phyloP scores from a whole-genome alignment of 2,329 filamentous ascomycete genomes.

The Xylariaceae sp. region DNA sequence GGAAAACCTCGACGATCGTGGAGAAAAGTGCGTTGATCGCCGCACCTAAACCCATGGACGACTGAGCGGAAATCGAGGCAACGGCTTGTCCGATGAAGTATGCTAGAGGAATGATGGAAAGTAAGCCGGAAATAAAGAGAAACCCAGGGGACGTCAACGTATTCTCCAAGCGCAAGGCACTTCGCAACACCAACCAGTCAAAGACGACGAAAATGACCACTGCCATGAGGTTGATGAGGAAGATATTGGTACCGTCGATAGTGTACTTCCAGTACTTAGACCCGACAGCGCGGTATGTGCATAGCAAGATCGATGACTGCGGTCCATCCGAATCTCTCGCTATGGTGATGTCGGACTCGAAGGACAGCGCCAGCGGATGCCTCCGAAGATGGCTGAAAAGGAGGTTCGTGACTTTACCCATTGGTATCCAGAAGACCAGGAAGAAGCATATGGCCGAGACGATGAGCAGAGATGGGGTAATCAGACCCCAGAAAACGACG shows the following conservation, averaged over 20 bases:
- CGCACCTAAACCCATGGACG: constrained; percentile 94
- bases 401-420: constrained; percentile 91
- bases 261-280: constrained; percentile 99
- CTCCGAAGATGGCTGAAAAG: constrained; percentile 87
- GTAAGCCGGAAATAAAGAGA: constrained; percentile 74
- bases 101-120: constrained; percentile 92
- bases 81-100: constrained; percentile 99
- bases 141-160: constrained; percentile 78
- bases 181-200: constrained; percentile 77
- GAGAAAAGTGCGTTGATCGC: constrained; percentile 98
- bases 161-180: constrained; percentile 62
- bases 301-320: constrained; percentile 82
- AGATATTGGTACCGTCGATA: constrained; percentile 96
- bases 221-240: constrained; percentile 92
- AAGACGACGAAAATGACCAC: constrained; percentile 93
- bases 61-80: constrained; percentile 96
- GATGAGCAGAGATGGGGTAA: constrained; percentile 78
- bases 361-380: constrained; percentile 86
- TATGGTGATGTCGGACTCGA: constrained; percentile 78
- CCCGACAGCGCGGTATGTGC: constrained; percentile 93
- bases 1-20: constrained; percentile 92
- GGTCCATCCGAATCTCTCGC: constrained; percentile 65
- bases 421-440: constrained; percentile 94
- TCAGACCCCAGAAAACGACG: constrained; percentile 87
- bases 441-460: constrained; percentile 92